Evolutionary conservation across 306 rosid genomes (phyloP), one percentile per base, ranked within the genome.

Genomic region (Corylus americana): DNA sequence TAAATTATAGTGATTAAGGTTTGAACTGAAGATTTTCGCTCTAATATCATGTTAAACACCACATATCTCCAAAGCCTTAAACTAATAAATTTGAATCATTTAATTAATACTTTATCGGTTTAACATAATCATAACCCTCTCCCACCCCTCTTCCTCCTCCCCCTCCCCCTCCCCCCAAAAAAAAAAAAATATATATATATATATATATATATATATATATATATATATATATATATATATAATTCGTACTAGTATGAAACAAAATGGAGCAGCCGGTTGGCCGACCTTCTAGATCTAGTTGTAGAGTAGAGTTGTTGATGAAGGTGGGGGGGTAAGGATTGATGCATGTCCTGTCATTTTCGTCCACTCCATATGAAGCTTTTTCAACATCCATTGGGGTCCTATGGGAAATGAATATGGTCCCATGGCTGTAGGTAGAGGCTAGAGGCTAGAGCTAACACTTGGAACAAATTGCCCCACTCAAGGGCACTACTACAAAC

Each of bases 331-430:
- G 81, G 72, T 75, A 58, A 74, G 77, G 83, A 80, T 80, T 61
- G 25, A 22, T 22, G 25, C 11, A 78, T 61, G 86, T 79, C 79
- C 80, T 50, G 86, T 83, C 91, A 79, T 76, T 83, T 85, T 85
- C 91, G 73, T 64, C 85, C 74, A 68, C 83, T 72, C 78, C 77
- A 70, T 53, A 51, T 29, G 49, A 45, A 74, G 59, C 25, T 82
- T 79, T 80, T 66, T 70, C 54, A 75, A 68, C 59, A 81, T 83
- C 78, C 22, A 53, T 39, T 22, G 87, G 77, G 89, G 92, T 86
- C 88, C 92, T n/a, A 44, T 66, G 45, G 37, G 10, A 58, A 37
- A 67, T 47, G 55, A 76, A 75, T 6, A 42, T 78, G 89, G 89
- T 79, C 89, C 90, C 84, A 64, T 55, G 29, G 12, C 74, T 51